These are phyloP conservation scores for Pyricularia sp. DNA, from an alignment of 2,329 filamentous ascomycete genomes.

Conservation along the genomic window DNA sequence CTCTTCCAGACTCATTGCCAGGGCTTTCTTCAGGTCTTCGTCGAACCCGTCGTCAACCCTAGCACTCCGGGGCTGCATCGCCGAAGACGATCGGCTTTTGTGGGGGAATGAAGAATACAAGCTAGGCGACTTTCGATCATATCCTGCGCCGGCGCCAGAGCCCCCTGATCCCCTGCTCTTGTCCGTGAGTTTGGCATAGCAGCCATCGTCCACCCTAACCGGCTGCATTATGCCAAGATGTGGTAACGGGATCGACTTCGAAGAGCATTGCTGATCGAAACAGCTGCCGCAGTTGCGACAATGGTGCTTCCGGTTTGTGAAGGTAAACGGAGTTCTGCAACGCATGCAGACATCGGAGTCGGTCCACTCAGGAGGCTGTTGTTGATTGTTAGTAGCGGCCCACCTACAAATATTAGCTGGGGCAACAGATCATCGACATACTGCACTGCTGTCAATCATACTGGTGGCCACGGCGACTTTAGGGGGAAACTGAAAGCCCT, in stretches of 20 bases:
- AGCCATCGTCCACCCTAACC: conserved; percentile 93
- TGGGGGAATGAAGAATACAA: conserved; percentile 26
- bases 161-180: conserved; percentile 40
- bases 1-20: conserved; percentile 97
- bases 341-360: conserved; percentile 99
- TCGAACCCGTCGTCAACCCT: conserved; percentile 87
- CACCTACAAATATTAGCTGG: not conserved
- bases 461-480: conserved; percentile 81
- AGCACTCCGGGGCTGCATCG: conserved; percentile 85
- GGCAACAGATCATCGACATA: conserved; percentile 36
- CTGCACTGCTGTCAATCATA: conserved; percentile 95
- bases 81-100: conserved; percentile 55
- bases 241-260: conserved; percentile 77
- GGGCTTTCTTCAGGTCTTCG: conserved; percentile 83
- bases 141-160: conserved; percentile 23
- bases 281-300: conserved; percentile 97
- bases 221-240: conserved; percentile 87
- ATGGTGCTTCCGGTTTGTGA: conserved; percentile 97
- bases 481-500: conserved; percentile 85
- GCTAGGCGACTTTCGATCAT: conserved; percentile 6
- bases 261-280: conserved; percentile 91
- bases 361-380: conserved; percentile 86
- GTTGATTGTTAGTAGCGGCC: not conserved
- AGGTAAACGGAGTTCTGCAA: conserved; percentile 89
- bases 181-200: conserved; percentile 79